A percentile compares a stretch with the other conserved stretches of the same genome.
phyloP scores from a whole-genome alignment of 306 rosid species.

The Quercus alba region DNA sequence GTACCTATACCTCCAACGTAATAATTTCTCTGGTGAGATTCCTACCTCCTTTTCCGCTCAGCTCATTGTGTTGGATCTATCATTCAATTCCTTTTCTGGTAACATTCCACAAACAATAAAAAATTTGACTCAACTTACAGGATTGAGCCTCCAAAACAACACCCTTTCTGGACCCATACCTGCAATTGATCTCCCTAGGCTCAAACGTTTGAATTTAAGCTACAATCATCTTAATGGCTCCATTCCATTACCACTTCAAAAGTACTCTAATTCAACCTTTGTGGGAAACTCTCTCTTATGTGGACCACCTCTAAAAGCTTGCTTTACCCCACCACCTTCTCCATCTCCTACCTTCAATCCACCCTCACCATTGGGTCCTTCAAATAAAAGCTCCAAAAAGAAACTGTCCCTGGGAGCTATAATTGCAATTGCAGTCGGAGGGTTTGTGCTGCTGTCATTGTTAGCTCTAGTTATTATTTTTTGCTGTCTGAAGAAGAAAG shows the following conservation, averaged over 20 bases:
- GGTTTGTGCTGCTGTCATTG: conserved; percentile 47
- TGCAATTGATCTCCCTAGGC: conserved; percentile 50
- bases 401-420: conserved; percentile 58
- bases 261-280: conserved; percentile 66
- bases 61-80: conserved; percentile 71
- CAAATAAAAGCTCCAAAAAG: conserved; percentile 39
- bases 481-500: conserved; percentile 59
- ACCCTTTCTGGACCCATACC: conserved; percentile 74
- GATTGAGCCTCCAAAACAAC: conserved; percentile 81
- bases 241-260: conserved; percentile 56
- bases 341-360: conserved; percentile 31
- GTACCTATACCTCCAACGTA: conserved; percentile 68
- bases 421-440: conserved; percentile 84
- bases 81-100: conserved; percentile 76
- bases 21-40: conserved; percentile 79
- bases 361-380: conserved; percentile 36
- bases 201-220: conserved; percentile 71
- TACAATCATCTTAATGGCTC: conserved; percentile 84
- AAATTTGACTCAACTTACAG: conserved; percentile 63
- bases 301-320: conserved; percentile 68
- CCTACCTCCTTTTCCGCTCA: conserved; percentile 61
- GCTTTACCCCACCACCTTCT: conserved; percentile 55
- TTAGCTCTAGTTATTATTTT: conserved; percentile 50
- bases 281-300: conserved; percentile 73
- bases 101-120: conserved; percentile 50